Base-by-base conservation (phyloP, 2,329 filamentous ascomycete species). In the Aspergillus glaucus region DNA sequence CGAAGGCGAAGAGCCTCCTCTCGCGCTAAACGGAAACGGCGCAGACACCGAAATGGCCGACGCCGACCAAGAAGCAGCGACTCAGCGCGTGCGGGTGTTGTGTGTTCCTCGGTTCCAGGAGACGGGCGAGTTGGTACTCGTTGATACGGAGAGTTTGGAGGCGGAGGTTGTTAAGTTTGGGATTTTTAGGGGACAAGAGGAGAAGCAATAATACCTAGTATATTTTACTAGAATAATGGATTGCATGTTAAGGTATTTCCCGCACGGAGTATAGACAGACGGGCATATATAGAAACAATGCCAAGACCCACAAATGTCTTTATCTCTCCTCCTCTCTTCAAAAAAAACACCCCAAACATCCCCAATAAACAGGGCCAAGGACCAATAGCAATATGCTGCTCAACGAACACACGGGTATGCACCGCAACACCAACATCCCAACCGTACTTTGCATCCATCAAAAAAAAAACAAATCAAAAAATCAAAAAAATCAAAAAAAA, bases 81-180 rank as follows among this genome's bases (percentile, higher is more conserved):
- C 83, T 1, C 86, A 95, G 66, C 71, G 73, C 15, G 86, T 95
- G 7, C 78, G 89, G 39, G 73, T 97, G 3, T 74, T 98, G n/a
- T 79, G 88, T 0, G 79, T 98, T 36, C 94, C 94, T 0, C 85
- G 80, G 19, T 98, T 97, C 64, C 77, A 79, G 1, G 77, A 86
- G 54, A 90, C 86, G 0, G 85, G 85, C 15, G 84, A 95, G 70
- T 62, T 98, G 19, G 82, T 96, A 1, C 62, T 98, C 45, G 73
- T 98, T 9, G 92, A 98, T 70, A 76, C 82, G 42, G 91, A 97
- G 69, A 94, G 87, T 1, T 68, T 96, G 51, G 87, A 91, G 43
- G 84, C 87, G 1, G 85, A 90, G 56, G 75, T 80, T 44, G 75
- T 96, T 19, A 84, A 80, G 60, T 77, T 81, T 57, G 72, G 73